Conservation (phyloP, 306 rosid species). For the Cicer judaicum region DNA sequence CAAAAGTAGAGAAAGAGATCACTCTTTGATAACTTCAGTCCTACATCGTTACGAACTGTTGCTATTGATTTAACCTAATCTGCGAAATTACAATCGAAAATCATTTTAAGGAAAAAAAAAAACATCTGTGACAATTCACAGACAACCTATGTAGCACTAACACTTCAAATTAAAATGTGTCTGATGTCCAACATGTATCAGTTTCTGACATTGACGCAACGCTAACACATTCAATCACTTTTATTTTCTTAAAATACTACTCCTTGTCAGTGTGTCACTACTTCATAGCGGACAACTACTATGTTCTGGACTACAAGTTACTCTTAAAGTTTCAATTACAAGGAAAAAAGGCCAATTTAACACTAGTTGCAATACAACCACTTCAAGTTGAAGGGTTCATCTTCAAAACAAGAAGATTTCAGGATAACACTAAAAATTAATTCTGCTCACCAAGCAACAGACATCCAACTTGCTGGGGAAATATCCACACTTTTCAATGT, state of each 20-base stretch:
- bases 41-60: too few relatives aligned
- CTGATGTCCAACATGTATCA: too few relatives aligned
- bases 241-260: too few relatives aligned
- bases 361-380: not conserved
- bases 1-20: slow-evolving; percentile 10
- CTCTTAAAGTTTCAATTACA: not conserved
- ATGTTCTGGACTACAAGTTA: not conserved
- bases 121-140: not conserved
- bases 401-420: slow-evolving; percentile 19
- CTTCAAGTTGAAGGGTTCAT: slow-evolving; percentile 14
- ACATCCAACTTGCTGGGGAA: slow-evolving; percentile 88
- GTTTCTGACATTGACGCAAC: too few relatives aligned
- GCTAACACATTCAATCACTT: too few relatives aligned
- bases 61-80: too few relatives aligned
- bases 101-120: too few relatives aligned
- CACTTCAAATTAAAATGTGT: too few relatives aligned
- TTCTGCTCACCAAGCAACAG: slow-evolving; percentile 77
- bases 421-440: slow-evolving; percentile 32
- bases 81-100: too few relatives aligned
- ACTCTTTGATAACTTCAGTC: not conserved
- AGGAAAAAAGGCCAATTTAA: not conserved
- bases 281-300: not conserved
- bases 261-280: too few relatives aligned
- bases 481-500: slow-evolving; percentile 72
- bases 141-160: too few relatives aligned